Conservation (phyloP, 345 rosid species). For the Citrus australasica region DNA sequence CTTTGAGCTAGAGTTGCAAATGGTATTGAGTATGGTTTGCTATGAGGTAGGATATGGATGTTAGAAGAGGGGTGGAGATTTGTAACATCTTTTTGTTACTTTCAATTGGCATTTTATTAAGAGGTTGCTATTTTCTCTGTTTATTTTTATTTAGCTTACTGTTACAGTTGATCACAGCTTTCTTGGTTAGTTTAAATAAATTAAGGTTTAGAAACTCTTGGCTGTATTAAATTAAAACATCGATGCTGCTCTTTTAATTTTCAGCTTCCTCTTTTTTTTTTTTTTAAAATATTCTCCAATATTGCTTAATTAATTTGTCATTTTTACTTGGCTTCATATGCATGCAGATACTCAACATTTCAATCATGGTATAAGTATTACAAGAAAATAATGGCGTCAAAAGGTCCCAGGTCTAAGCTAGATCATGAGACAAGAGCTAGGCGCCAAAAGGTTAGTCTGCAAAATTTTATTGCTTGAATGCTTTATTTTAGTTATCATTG, state of each 20-base stretch:
- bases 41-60: background rate
- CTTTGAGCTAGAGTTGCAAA: background rate
- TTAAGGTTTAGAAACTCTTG: background rate
- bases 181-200: background rate
- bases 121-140: background rate
- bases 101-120: background rate
- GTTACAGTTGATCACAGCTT: background rate
- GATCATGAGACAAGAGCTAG: conserved; percentile 83
- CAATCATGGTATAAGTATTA: conserved; percentile 19
- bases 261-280: background rate
- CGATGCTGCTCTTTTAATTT: background rate
- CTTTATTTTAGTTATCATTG: background rate
- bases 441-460: conserved; percentile 69
- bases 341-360: conserved; percentile 8
- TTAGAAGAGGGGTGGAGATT: background rate
- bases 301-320: background rate
- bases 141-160: background rate
- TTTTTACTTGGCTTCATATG: background rate
- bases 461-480: background rate
- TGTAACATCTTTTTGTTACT: background rate
- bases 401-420: conserved; percentile 65
- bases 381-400: conserved; percentile 53
- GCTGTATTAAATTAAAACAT: background rate
- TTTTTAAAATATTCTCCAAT: background rate
- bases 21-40: background rate